Base-by-base conservation (phyloP, 2,329 filamentous ascomycete species). In the Hypoxylon sp. region DNA sequence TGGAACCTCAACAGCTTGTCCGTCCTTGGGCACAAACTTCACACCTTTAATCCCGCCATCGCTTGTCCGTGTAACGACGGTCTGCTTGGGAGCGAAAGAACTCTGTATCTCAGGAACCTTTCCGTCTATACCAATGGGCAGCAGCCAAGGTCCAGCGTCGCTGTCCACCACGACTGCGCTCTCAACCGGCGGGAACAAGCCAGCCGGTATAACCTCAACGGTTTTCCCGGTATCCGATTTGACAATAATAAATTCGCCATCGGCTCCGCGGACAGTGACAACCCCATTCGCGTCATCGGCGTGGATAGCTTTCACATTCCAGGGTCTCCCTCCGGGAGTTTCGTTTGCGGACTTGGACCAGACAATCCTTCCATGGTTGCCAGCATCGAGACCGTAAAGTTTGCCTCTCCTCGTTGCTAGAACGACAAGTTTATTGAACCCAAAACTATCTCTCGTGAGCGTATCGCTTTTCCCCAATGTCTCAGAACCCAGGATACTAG, bases 351-450 rank as follows among this genome's bases (percentile, higher is more conserved):
- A 86, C 51, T 87, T 84, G 50, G 88, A 91, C 96, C 96, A 98
- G 17, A 92, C 80, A 9, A 97, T 83, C 37, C 85, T 85, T 3
- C 94, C 94, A 11, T 91, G 85, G 66, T 90, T 90, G 24, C 90
- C 93, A 35, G 91, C 89, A 78, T 97, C 91, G 19, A 99, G 83
- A 2, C 91, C 93, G 72, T 94, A 92, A 17, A 98, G 82, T 71
- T 92, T 90, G 13, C 94, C 94, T 63, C 90, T 90, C 60, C 88
- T 86, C 1, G 94, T 97, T 5, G 91, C 94, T 55, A 97, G 84
- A 63, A 98, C 84, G 5, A 94, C 87, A 33, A 95, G 83, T 80
- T 97, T 97, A 79, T 93, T 91, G 80, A 98, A 95, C 3, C 95
- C 95, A 78, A 98, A 98, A 42, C 86, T 88, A 74, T 96, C 92